A percentile compares a stretch with the other conserved stretches of the same genome.
Conservation (phyloP, 2,329 filamentous ascomycete species). For the Incumbomyces lentus region DNA sequence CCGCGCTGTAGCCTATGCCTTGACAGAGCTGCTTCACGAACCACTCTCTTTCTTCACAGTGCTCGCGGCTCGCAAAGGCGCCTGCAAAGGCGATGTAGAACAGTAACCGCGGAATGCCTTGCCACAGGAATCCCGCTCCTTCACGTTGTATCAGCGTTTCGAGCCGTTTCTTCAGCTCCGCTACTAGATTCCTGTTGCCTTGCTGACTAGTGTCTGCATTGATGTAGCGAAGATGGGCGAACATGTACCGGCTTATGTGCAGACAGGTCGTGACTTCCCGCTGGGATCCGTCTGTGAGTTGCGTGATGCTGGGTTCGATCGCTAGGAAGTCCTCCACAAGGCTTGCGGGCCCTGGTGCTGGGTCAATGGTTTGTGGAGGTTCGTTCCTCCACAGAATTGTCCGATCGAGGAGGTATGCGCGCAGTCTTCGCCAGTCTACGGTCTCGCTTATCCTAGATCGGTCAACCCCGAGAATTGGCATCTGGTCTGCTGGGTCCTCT, state of each 20-base stretch:
- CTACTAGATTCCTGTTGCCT: background rate
- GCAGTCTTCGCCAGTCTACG: background rate
- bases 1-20: no score
- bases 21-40: background rate
- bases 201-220: background rate
- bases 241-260: background rate
- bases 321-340: no score
- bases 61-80: background rate
- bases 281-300: no score
- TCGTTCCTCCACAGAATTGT: background rate
- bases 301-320: no score
- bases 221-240: background rate
- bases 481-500: no score
- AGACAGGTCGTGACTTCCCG: background rate
- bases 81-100: background rate
- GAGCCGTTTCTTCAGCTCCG: background rate
- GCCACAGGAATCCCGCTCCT: no score
- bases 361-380: background rate
- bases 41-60: background rate
- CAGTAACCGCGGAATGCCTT: background rate
- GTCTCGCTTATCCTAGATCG: no score
- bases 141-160: no score
- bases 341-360: background rate
- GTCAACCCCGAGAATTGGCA: no score
- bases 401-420: background rate